Evolutionary conservation across 2,329 filamentous ascomycete genomes (phyloP).

Genomic region (Monosporascus sp.): DNA sequence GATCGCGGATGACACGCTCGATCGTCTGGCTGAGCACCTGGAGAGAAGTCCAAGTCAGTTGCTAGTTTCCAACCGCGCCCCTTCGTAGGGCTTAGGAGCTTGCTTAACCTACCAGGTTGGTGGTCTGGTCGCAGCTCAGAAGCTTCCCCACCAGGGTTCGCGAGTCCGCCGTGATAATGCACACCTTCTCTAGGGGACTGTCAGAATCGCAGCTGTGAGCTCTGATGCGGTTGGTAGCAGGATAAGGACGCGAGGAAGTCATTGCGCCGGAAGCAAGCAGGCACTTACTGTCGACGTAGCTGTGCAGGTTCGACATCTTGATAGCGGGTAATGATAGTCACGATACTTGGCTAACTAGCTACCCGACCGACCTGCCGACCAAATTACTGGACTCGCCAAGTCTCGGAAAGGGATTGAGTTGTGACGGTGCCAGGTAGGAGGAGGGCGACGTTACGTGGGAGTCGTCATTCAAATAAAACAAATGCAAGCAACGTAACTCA

Average conservation of each 20-base stretch:
- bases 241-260: too few relatives aligned
- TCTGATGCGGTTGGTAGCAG: too few relatives aligned
- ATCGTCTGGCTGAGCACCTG: constrained; percentile 75
- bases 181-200: constrained; percentile 68
- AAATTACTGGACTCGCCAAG: too few relatives aligned
- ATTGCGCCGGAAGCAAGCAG: not conserved
- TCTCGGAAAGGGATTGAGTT: too few relatives aligned
- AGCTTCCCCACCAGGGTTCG: constrained; percentile 80
- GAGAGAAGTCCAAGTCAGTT: not conserved
- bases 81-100: not conserved
- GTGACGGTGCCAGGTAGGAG: too few relatives aligned
- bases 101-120: constrained; percentile 63
- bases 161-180: constrained; percentile 88
- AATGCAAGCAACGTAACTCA: too few relatives aligned
- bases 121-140: constrained; percentile 81
- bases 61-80: not conserved
- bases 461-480: too few relatives aligned
- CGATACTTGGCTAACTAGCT: too few relatives aligned
- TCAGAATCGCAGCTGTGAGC: constrained; percentile 20
- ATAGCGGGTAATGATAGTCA: not conserved
- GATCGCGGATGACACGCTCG: constrained; percentile 84
- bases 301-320: constrained; percentile 27
- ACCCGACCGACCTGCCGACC: too few relatives aligned
- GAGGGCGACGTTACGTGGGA: too few relatives aligned
- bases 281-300: constrained; percentile 27